These are phyloP conservation scores for Coemansia sp. DNA, from an alignment of 192 early-diverging fungal species.

Conservation along the genomic window DNA sequence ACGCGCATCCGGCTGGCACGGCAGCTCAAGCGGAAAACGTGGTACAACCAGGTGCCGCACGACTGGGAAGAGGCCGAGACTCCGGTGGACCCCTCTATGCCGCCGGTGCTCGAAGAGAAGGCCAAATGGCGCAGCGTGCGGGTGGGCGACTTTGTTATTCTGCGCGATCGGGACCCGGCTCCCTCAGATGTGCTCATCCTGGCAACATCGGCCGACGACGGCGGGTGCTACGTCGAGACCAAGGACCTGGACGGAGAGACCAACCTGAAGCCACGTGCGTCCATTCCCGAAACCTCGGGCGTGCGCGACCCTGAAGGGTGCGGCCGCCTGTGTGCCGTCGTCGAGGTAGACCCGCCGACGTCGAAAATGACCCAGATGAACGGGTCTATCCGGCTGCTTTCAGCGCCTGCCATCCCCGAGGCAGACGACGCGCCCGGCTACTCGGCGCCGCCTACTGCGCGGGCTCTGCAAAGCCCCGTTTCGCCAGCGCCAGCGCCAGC, in stretches of 20 bases:
- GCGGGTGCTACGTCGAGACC: constrained; percentile 85
- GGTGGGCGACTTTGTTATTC: constrained; percentile 85
- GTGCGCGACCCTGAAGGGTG: constrained; percentile 77
- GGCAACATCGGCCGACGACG: constrained; percentile 73
- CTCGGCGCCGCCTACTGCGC: constrained; percentile 9
- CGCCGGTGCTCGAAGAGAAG: constrained; percentile 46
- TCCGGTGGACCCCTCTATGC: constrained; percentile 24
- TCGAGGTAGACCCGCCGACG: constrained; percentile 77
- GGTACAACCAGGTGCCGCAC: constrained; percentile 48
- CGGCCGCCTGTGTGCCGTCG: constrained; percentile 56
- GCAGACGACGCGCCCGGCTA: constrained; percentile 11
- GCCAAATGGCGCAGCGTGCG: constrained; percentile 67
- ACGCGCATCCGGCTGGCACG: constrained; percentile 38
- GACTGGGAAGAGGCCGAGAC: constrained; percentile 44
- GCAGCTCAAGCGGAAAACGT: constrained; percentile 33
- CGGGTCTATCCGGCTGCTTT: constrained; percentile 58
- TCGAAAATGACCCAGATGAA: constrained; percentile 75
- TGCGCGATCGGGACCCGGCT: constrained; percentile 77
- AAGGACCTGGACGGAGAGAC: constrained; percentile 97
- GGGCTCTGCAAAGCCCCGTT: constrained; percentile 17
- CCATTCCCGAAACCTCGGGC: constrained; percentile 63
- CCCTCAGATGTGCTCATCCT: constrained; percentile 84
- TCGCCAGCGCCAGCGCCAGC: constrained; percentile 16
- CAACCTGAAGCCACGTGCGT: constrained; percentile 83
- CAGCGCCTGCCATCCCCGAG: constrained; percentile 23